Evolutionary conservation across 176 grass and related monocot genomes (phyloP).

Genomic region (Zea mays): DNA sequence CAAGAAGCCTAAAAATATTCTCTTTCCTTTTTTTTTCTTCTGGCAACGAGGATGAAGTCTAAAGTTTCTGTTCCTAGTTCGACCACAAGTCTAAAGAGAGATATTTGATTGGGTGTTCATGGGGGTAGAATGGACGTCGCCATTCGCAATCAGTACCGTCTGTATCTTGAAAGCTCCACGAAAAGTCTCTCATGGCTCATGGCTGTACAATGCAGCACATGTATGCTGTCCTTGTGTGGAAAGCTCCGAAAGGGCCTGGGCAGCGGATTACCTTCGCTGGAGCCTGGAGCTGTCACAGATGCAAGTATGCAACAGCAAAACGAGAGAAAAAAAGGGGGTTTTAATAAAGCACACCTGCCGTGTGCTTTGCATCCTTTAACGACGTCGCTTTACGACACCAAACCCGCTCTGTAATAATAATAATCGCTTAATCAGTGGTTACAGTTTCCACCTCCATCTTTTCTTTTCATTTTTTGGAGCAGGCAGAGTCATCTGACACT

Average conservation of each 20-base stretch:
- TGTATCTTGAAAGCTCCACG: not conserved
- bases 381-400: constrained; percentile 41
- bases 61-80: not conserved
- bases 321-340: not conserved
- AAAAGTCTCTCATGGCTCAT: too few relatives aligned
- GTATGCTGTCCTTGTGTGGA: not conserved
- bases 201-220: not conserved
- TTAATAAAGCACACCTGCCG: not conserved
- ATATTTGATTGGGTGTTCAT: not conserved
- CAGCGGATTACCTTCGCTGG: constrained; percentile 16
- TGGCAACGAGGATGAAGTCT: not conserved
- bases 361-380: constrained; percentile 14
- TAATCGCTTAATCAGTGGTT: constrained; percentile 21
- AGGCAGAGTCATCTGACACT: not conserved
- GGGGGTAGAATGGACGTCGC: not conserved
- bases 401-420: constrained; percentile 19
- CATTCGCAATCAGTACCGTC: not conserved
- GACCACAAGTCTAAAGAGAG: not conserved
- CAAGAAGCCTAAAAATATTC: not conserved
- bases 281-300: not conserved
- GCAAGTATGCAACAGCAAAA: not conserved
- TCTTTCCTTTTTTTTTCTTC: not conserved
- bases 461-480: not conserved
- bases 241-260: constrained; percentile 25
- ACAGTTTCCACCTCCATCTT: not conserved